Base-by-base conservation (phyloP, 257 asterid genomes). In the Solanum infundibuliforme region DNA sequence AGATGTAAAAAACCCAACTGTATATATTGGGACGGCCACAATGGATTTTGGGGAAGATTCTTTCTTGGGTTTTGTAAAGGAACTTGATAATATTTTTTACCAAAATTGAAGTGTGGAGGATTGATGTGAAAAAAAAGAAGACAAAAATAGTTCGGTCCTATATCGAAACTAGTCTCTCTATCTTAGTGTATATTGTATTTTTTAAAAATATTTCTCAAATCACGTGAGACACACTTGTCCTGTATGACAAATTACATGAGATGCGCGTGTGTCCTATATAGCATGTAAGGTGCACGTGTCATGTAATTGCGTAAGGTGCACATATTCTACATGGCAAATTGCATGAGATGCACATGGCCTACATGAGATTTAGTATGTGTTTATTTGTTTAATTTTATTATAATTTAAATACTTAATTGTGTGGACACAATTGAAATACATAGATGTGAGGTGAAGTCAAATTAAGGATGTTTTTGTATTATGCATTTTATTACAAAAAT, bases 181-280 rank as follows among this genome's bases (percentile, higher is more conserved):
- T 0, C 29, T 60, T 0, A 23, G 12, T 58, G 8, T 66, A 27
- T 27, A 66, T 25, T 5, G 0, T 41, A 41, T 41, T 41, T 41
- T 3, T 3, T 1, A 46, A 12, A 12, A 12, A 8, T 62, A 10
- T 4, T 8, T 23, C 3, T 62, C 14, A 62, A 62, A 1, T 62
- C 6, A 10, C 1, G 14, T n/a, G 16, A n/a, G 4, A 62, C 0
- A 0, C 5, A 10, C 11, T 3, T 21, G 0, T 58, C 12, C 5
- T 21, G 0, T 21, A 58, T 58, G 68, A 21, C 14, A 62, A 62
- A 62, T n/a, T 21, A 21, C 12, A 20, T 58, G 1, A 58, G 12
- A 21, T 62, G 14, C 1, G 3, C 0, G 7, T 0, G 6, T 5
- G 13, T n/a, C 16, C 0, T 20, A 55, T 18, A 1, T 55, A 55